Base-by-base conservation (phyloP, 805 yeast species). In the Priceomyces castillae region DNA sequence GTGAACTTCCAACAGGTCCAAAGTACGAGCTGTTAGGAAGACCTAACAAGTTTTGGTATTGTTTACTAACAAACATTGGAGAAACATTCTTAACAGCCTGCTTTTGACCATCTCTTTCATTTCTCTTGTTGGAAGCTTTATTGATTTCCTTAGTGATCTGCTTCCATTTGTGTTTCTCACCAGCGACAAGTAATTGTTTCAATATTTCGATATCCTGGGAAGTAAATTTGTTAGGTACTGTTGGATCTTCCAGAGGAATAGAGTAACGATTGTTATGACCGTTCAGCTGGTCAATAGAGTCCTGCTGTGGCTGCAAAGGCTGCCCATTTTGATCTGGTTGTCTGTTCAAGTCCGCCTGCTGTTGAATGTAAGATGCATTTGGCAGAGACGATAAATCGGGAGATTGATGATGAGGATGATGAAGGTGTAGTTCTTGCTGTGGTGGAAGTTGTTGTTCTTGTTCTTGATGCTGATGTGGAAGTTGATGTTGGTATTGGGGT, bases 101-200 rank as follows among this genome's bases (percentile, higher is more conserved):
- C 2, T 30, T 30, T 6, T 20, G 30, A 7, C 30, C 34, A 14
- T 41, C 45, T 14, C 37, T 39, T 4, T 43, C 46, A 12, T 50
- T 46, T 20, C 43, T 37, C 37, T 50, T 51, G 17, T 42, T 37
- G 5, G 56, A 46, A 0, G 57, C 54, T 16, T 42, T 40, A 37
- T 62, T 62, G 28, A 62, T 60, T 40, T 61, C 65, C 39, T 56
- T 73, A 40, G 84, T 76, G 50, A 80, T 71, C 52, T 69, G 79
- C 54, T 76, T 75, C 85, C 85, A 80, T 53, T 80, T 80, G 50
- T 75, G 74, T 44, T 76, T 69, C 49, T 80, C 85, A 3, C 80
- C 84, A 3, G 71, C 63, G 17, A 67, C 70, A 41, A 80, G 63
- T 37, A 80, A 56, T 37, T 73, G 74, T 44, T 68, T 64, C 44